Evolutionary conservation across 169 alveolate species (phyloP).

Genomic region (Eimeria zaria): DNA sequence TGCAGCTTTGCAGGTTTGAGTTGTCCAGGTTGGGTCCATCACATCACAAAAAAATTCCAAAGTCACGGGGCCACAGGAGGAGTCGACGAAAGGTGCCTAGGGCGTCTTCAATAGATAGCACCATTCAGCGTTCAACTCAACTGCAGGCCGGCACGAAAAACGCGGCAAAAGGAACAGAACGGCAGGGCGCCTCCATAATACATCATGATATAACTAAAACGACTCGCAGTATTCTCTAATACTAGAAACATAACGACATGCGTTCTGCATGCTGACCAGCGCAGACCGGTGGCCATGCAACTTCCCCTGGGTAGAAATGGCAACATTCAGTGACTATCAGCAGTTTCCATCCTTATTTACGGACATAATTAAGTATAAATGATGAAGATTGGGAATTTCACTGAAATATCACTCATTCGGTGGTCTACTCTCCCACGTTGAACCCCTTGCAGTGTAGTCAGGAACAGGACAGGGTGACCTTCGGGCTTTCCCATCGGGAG

Average conservation of each 20-base stretch:
- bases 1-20: slow-evolving; percentile 8
- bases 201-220: background rate
- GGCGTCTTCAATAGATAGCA: background rate
- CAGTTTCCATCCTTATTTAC: background rate
- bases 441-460: background rate
- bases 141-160: background rate
- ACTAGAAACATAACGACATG: too few relatives aligned
- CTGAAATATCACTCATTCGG: background rate
- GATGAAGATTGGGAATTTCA: background rate
- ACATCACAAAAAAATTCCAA: background rate
- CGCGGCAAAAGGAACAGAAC: background rate
- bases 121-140: background rate
- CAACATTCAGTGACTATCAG: background rate
- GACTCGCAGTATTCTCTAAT: background rate
- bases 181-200: background rate
- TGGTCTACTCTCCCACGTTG: background rate
- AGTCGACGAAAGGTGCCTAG: background rate
- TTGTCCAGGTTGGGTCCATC: background rate
- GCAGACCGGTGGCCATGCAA: slow-evolving; percentile 7
- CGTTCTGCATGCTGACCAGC: background rate
- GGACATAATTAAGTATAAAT: background rate
- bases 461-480: background rate
- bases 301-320: background rate
- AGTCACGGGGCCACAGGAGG: background rate
- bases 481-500: background rate